phyloP scores from a whole-genome alignment of 768 basidiomycete species.

The Sarcomyxa edulis region DNA sequence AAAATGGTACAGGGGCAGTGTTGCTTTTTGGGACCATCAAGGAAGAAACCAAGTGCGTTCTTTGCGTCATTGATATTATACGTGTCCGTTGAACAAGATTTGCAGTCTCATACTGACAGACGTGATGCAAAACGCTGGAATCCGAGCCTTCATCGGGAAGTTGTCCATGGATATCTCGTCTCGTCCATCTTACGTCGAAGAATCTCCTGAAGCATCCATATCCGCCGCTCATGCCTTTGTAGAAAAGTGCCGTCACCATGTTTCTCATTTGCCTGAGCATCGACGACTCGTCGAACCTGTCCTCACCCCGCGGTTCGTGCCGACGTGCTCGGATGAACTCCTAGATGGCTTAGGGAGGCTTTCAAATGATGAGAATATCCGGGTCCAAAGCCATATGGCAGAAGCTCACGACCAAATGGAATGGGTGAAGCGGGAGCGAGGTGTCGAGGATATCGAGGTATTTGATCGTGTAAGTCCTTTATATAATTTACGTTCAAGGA shows the following conservation, averaged over 20 bases:
- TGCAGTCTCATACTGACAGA: conserved; percentile 75
- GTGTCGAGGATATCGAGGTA: conserved; percentile 65
- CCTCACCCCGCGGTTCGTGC: conserved; percentile 85
- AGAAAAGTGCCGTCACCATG: conserved; percentile 36
- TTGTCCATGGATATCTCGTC: conserved; percentile 85
- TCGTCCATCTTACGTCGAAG: conserved; percentile 66
- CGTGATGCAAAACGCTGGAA: conserved; percentile 62
- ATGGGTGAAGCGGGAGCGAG: conserved; percentile 58
- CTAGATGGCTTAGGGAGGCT: conserved; percentile 58
- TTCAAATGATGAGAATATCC: conserved; percentile 36
- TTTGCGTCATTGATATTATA: background rate
- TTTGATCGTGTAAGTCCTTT: conserved; percentile 54
- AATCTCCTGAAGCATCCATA: conserved; percentile 44
- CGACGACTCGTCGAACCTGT: conserved; percentile 69
- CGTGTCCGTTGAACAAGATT: too few species aligned
- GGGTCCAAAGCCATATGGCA: conserved; percentile 79
- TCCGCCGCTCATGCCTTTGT: conserved; percentile 53
- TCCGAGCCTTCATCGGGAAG: conserved; percentile 85
- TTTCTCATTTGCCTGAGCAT: conserved; percentile 34
- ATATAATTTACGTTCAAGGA: background rate
- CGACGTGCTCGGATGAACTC: conserved; percentile 76
- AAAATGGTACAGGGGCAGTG: conserved; percentile 74
- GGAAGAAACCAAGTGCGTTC: conserved; percentile 70
- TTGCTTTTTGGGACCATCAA: conserved; percentile 83
- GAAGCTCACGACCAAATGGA: conserved; percentile 75